Base-by-base conservation (phyloP, 805 yeast species). In the Candida boidinii region DNA sequence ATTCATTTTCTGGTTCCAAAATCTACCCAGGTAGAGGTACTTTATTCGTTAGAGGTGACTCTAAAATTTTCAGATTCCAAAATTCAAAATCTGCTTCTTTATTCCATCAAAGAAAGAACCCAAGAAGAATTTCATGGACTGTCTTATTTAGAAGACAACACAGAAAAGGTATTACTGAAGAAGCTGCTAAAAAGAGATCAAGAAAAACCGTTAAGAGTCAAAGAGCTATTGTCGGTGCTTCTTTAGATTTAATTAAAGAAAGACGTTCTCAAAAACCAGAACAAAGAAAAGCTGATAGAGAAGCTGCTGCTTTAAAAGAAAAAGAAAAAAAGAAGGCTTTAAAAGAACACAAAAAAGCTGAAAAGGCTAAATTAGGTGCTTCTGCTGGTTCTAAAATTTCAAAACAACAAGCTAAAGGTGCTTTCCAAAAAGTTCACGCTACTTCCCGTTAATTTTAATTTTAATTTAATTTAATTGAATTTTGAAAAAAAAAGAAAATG, bases 11-110 rank as follows among this genome's bases (percentile, higher is more conserved):
- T 60, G 98, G 98, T 70, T 72, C 90, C 63, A 92, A 90, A 76
- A 90, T 92, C 79, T 92, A 90, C 94, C 98, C 98, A 77, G 99
- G 98, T 74, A 86, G 96, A 79, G 97, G 98, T 73, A 86, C 94
- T 66, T 80, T 92, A 68, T 92, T 85, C 66, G 87, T 92, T 71
- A 87, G 99, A 75, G 97, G 97, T 61, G 99, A 92, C 86, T 88
- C 97, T 64, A 92, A 92, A 80, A 71, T 88, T 62, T 92, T 92
- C 95, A 88, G 99, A 80, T 92, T 92, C 92, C 94, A 83, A 70
- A 79, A 84, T 68, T 83, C 96, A 56, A 92, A 92, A 75, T 78
- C 94, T 64, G 90, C 95, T 60, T 87, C 97, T 65, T 81, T 92
- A 62, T 92, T 92, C 92, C 79, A 80, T 64, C 99, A 92, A 79